Base-by-base conservation (phyloP, 306 rosid genomes). In the Acmispon strigosus region DNA sequence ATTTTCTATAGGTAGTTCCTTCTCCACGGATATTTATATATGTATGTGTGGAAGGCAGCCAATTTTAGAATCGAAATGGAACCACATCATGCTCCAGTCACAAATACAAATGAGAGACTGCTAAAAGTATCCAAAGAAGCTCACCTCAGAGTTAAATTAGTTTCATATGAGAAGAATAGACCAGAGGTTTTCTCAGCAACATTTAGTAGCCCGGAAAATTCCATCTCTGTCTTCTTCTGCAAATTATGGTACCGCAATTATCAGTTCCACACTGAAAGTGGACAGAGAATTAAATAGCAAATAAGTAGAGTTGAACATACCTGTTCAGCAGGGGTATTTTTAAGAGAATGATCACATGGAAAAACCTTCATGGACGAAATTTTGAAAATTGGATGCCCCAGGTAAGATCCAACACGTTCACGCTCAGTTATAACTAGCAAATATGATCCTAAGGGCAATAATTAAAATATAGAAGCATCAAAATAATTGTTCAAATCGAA, bases 131-230 rank as follows among this genome's bases (percentile, higher is more conserved):
- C 62, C 60, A 70, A 82, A 72, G 76, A 67, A 78, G 10, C 53
- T 91, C 86, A 94, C 97, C 97, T 91, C 83, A 94, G 86, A 12
- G 97, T 94, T 84, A 94, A 87, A 76, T 91, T 94, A 73, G 90
- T 77, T 41, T 91, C 86, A 42, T 94, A 91, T 17, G 99, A 94
- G 86, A 87, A 94, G 80, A 78, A 94, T 48, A 94, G 92, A 70
- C 99, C 99, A 77, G 80, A 16, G 56, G 92, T 94, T 81, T 66
- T 94, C 87, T 94, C 97, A 41, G 87, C 96, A 78, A 89, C 79
- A 61, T 76, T 91, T 54, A 91, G 87, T 72, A 94, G 87, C 50
- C 69, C 80, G 13, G 87, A 82, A 82, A 94, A 91, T 76, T 91
- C 97, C 3, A 78, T 72, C 84, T 94, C 99, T 78, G 86, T 80